Evolutionary conservation across 2,329 filamentous ascomycete genomes (phyloP).

Genomic region (Paracorniculantispora psalliotae): DNA sequence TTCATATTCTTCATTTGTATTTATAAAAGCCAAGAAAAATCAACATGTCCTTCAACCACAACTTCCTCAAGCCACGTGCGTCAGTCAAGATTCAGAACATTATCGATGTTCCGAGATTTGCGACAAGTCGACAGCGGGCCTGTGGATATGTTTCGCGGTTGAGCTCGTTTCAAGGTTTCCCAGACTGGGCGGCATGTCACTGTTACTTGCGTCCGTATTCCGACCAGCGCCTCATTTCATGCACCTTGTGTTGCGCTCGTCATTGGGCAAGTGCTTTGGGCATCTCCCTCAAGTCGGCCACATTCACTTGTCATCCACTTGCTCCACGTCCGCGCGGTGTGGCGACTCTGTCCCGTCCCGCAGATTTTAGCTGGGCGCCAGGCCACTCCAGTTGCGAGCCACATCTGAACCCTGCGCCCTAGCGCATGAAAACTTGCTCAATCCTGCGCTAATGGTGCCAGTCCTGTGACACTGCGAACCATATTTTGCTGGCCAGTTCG

Average conservation of each 20-base stretch:
- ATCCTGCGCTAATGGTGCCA: slow-evolving; percentile 7
- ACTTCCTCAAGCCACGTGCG: neutral
- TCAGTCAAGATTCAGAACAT: neutral
- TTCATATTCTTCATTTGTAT: too few species aligned
- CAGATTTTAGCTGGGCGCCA: neutral
- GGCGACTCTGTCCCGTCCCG: neutral
- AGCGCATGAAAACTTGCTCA: slow-evolving; percentile 7
- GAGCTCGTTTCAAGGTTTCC: slow-evolving; percentile 5
- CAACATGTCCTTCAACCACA: neutral
- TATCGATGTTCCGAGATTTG: neutral
- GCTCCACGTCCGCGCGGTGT: neutral
- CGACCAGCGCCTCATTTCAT: neutral
- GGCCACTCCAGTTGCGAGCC: neutral
- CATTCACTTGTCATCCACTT: neutral
- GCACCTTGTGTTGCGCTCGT: neutral
- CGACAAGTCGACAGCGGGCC: neutral
- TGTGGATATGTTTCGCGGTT: neutral
- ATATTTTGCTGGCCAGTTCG: neutral
- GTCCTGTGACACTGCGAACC: neutral
- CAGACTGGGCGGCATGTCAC: neutral
- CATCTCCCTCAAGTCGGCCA: neutral
- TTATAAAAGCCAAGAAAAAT: neutral
- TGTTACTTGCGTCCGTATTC: neutral
- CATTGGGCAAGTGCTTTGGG: neutral
- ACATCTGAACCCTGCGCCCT: neutral